phyloP scores from a whole-genome alignment of 163 green algal genomes.

The Volvox carteri region DNA sequence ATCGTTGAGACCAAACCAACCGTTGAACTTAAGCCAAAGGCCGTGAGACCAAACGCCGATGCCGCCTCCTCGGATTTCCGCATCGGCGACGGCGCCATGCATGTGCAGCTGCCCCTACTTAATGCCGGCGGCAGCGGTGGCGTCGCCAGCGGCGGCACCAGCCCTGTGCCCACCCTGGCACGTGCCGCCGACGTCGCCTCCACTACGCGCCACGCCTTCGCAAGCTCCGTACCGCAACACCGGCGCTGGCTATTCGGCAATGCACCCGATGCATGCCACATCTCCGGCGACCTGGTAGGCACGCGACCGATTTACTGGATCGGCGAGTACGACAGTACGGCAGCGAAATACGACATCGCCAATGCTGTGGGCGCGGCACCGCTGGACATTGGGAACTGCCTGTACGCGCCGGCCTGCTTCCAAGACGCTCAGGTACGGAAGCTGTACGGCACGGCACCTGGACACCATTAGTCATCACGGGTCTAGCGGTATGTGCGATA shows the following conservation, averaged over 20 bases:
- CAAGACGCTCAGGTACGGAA: conserved; percentile 30
- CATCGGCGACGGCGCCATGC: too few relatives aligned
- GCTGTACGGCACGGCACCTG: neutral
- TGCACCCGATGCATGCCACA: conserved; percentile 59
- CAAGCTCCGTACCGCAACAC: neutral
- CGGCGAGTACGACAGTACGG: conserved; percentile 44
- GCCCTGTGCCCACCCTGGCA: too few relatives aligned
- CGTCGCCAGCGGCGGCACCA: neutral
- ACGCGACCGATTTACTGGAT: conserved; percentile 59
- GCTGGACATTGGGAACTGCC: conserved; percentile 62
- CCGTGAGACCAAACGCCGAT: neutral
- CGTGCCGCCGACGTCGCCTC: conserved; percentile 34
- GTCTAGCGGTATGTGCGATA: too few relatives aligned
- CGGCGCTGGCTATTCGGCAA: conserved; percentile 53
- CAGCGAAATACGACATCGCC: conserved; percentile 33
- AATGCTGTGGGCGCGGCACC: neutral
- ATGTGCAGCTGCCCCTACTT: too few relatives aligned
- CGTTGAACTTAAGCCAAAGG: neutral
- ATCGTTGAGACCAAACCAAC: neutral
- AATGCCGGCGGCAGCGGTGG: neutral
- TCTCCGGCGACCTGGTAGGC: conserved; percentile 27
- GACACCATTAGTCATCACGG: too few relatives aligned
- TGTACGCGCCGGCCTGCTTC: conserved; percentile 65
- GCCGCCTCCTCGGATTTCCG: neutral
- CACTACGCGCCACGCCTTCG: neutral